Evolutionary conservation across 2,329 filamentous ascomycete species (phyloP).

Genomic region (Cladophialophora chaetospira): DNA sequence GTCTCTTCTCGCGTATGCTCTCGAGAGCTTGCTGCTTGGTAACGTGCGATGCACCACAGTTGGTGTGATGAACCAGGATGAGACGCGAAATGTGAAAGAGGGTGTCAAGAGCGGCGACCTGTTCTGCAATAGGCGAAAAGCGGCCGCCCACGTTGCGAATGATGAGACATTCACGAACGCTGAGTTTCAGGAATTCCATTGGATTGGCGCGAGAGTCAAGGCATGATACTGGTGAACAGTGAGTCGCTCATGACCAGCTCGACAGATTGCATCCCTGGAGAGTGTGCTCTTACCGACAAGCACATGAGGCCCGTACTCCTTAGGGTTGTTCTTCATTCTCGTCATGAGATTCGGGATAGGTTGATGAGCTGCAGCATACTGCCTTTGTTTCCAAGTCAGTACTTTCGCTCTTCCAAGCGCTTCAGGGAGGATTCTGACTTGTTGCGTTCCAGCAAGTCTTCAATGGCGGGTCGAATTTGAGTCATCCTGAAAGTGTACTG

Average conservation of each 20-base stretch:
- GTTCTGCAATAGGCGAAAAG: conserved; percentile 5
- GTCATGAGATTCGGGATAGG: conserved; percentile 4
- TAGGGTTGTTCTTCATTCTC: conserved; percentile 8
- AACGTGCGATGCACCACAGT: conserved; percentile 17
- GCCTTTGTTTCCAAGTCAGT: conserved; percentile 8
- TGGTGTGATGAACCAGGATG: conserved; percentile 15
- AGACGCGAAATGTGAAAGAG: conserved; percentile 10
- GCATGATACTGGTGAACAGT: conserved; percentile 11
- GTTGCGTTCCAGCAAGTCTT: conserved; percentile 21
- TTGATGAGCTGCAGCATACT: conserved; percentile 11
- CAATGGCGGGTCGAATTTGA: background rate
- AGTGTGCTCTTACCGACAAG: conserved; percentile 3
- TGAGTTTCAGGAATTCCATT: conserved; percentile 3
- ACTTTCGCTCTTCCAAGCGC: background rate
- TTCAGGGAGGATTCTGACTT: conserved; percentile 12
- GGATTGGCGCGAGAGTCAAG: conserved; percentile 18
- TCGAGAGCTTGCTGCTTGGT: conserved; percentile 6
- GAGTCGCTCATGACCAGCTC: background rate
- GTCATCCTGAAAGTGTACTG: no score
- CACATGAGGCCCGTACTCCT: conserved; percentile 12
- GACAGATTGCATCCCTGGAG: background rate
- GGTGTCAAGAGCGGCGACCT: conserved; percentile 19
- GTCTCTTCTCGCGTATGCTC: conserved; percentile 7
- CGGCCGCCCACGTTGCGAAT: conserved; percentile 17
- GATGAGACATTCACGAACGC: conserved; percentile 8